Evolutionary conservation across 805 yeast species (phyloP).

Genomic region (Saccharomyces paradoxus): DNA sequence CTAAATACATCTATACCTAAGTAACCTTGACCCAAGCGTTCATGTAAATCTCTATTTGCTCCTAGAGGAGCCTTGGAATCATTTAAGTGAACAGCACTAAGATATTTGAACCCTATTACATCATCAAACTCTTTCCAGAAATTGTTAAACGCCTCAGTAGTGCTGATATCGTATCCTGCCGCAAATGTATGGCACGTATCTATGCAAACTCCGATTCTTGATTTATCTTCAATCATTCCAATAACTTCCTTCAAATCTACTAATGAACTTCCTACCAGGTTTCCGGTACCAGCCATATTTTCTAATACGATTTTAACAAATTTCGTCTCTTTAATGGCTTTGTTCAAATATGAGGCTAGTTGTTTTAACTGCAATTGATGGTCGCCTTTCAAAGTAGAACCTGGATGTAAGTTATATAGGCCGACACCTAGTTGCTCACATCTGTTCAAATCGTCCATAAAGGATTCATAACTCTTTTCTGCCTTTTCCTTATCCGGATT

Average conservation of each 20-base stretch:
- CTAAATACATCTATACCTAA: constrained; percentile 81
- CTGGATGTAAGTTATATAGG: constrained; percentile 86
- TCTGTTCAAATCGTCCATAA: constrained; percentile 77
- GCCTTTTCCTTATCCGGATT: constrained; percentile 81
- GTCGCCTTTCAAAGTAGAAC: constrained; percentile 72
- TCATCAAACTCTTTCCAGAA: constrained; percentile 77
- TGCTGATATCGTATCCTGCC: constrained; percentile 86
- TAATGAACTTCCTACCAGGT: constrained; percentile 72
- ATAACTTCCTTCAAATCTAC: constrained; percentile 73
- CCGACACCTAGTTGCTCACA: constrained; percentile 85
- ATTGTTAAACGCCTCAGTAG: constrained; percentile 43
- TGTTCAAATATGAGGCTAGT: constrained; percentile 73
- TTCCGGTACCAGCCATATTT: constrained; percentile 97
- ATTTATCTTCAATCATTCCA: constrained; percentile 67
- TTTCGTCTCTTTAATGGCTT: constrained; percentile 61
- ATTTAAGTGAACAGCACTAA: constrained; percentile 78
- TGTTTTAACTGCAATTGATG: constrained; percentile 54
- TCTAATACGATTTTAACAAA: constrained; percentile 86
- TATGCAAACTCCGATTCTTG: constrained; percentile 87
- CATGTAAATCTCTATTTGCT: constrained; percentile 87
- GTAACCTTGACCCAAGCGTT: constrained; percentile 81
- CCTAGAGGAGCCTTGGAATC: constrained; percentile 93
- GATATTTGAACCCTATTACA: constrained; percentile 63
- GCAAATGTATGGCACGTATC: constrained; percentile 97
- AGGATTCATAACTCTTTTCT: constrained; percentile 63